Evolutionary conservation across 2,329 filamentous ascomycete genomes (phyloP), one percentile per base, ranked within the genome.

Genomic region (Chaetothyriales sp.): DNA sequence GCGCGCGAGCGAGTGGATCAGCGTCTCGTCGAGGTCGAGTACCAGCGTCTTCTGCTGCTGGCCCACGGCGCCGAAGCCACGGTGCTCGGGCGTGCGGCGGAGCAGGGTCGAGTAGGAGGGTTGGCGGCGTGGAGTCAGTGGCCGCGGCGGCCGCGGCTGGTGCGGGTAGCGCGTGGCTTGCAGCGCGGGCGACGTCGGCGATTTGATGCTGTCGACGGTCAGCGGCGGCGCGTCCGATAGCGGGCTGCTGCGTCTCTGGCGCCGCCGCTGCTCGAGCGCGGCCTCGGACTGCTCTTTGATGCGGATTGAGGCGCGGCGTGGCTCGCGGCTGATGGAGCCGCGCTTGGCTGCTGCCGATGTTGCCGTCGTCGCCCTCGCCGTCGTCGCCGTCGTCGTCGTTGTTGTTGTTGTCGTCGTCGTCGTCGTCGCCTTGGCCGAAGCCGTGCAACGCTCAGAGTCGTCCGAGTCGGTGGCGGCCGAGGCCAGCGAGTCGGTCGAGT

Each of bases 1-100:
- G 67, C 95, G 95, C 55, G 90, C 89, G 77, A 97, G 89, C 68
- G 89, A 95, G 74, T 98, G 92, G 60, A 98, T 98, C 60, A 98
- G 72, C 0, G 92, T 98, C 70, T 98, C 92, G 68, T 98, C 92
- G 18, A 98, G 79, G 66, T 98, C 92, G 49, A 98, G 76, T 58
- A 98, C 89, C 54, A 98, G 71, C 0, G 92, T 98, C 74, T 98
- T 98, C 64, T 92, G 85, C 64, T 92, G 84, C 55, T 83, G 81
- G 1, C 54, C 29, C 9, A 51, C 43, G 13, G n/a, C n/a, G n/a
- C n/a, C n/a, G n/a, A n/a, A n/a, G n/a, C n/a, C n/a, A n/a, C 53
- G 54, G 15, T 50, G 47, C 19, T 79, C 73, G 48, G 61, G 64
- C 25, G 68, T 62, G 61, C 53, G 76, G 65, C 55, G 78, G 70